Percentiles rank a stretch among this genome's conserved stretches.
phyloP scores from a whole-genome alignment of 2,329 filamentous ascomycete species.

The Tolypocladium pustulatum region DNA sequence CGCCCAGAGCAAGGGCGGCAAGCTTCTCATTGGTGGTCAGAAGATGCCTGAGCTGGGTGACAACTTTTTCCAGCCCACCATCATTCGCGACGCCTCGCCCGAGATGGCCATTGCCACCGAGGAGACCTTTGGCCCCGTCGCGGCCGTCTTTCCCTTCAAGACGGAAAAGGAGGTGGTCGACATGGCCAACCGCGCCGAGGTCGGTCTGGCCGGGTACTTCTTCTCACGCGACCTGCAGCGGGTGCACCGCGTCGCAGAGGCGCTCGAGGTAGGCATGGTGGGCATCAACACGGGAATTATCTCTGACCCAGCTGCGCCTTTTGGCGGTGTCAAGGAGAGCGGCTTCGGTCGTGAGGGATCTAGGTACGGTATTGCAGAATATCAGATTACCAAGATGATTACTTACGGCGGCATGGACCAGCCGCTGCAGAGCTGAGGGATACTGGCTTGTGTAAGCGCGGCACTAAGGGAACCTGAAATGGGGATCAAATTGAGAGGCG shows the following conservation, averaged over 20 bases:
- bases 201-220: constrained; percentile 91
- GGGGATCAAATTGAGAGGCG: background rate
- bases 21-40: constrained; percentile 65
- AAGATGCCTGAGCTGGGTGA: constrained; percentile 61
- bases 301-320: constrained; percentile 48
- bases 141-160: constrained; percentile 78
- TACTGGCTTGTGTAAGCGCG: background rate
- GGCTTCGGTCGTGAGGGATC: constrained; percentile 74
- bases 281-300: constrained; percentile 69
- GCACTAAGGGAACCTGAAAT: background rate
- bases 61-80: constrained; percentile 86
- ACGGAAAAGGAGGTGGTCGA: constrained; percentile 81
- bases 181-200: constrained; percentile 70
- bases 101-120: constrained; percentile 79
- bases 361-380: constrained; percentile 68
- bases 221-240: constrained; percentile 58
- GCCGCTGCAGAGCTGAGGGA: constrained; percentile 34
- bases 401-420: constrained; percentile 44
- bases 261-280: constrained; percentile 77
- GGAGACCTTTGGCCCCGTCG: constrained; percentile 94
- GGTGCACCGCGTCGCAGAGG: constrained; percentile 52
- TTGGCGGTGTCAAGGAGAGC: constrained; percentile 75
- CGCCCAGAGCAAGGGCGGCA: constrained; percentile 66
- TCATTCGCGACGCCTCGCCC: constrained; percentile 74
- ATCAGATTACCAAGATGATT: constrained; percentile 59